Conservation (phyloP, 164 flowering plant species). For the Nelumbo lutea region DNA sequence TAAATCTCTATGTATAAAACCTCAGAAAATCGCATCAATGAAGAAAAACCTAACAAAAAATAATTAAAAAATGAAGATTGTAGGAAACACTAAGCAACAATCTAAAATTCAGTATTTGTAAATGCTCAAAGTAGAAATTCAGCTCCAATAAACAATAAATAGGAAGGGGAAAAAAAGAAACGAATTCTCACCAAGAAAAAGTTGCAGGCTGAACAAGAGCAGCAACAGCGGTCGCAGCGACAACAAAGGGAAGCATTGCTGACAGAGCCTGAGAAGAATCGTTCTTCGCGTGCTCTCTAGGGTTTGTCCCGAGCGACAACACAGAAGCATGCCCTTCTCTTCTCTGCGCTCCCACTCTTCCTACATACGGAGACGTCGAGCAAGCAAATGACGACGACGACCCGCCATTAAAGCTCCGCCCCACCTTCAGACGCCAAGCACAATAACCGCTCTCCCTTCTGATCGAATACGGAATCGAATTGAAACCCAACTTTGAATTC, state of each 20-base stretch:
- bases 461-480: neutral
- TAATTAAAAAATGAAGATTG: too few relatives aligned
- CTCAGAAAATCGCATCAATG: too few relatives aligned
- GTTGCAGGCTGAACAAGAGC: constrained; percentile 74
- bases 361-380: constrained; percentile 45
- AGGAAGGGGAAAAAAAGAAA: neutral
- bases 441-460: neutral
- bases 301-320: constrained; percentile 42
- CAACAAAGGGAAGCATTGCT: constrained; percentile 83
- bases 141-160: neutral
- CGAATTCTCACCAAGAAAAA: constrained; percentile 58
- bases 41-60: too few relatives aligned
- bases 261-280: constrained; percentile 66
- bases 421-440: constrained; percentile 3
- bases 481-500: constrained; percentile 1
- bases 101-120: neutral
- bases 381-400: constrained; percentile 30
- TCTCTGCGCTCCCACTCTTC: constrained; percentile 58
- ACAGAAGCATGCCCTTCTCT: constrained; percentile 55
- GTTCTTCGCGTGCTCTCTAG: constrained; percentile 20
- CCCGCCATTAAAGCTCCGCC: constrained; percentile 17
- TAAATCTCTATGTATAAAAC: too few relatives aligned
- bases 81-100: too few relatives aligned
- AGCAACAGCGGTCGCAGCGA: constrained; percentile 75
- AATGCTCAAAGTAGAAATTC: neutral